These are phyloP conservation scores for Cordyceps sp. DNA, from an alignment of 2,329 filamentous ascomycete species.

Conservation along the genomic window DNA sequence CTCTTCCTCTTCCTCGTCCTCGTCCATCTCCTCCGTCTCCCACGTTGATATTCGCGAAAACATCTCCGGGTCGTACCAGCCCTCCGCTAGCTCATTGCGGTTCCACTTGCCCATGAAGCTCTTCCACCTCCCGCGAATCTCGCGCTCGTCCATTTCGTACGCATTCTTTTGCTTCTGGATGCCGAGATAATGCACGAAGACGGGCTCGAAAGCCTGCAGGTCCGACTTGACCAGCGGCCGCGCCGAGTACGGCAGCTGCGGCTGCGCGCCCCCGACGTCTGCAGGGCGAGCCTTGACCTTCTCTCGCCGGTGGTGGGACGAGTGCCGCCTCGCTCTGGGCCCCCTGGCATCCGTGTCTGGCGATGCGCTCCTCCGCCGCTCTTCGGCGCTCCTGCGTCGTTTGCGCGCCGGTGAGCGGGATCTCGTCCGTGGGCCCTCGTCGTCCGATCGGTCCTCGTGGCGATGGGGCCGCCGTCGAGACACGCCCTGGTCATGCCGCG, in stretches of 20 bases:
- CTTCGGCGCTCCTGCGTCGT: slow-evolving; percentile 1
- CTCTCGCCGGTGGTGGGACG: slow-evolving; percentile 6
- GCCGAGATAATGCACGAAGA: slow-evolving; percentile 75
- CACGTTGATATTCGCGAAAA: slow-evolving; percentile 25
- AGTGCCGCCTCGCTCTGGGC: slow-evolving; percentile 8
- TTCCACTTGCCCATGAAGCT: slow-evolving; percentile 91
- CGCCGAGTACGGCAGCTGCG: slow-evolving; percentile 46
- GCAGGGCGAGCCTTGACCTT: neutral
- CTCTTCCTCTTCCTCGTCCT: slow-evolving; percentile 3
- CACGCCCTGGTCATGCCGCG: neutral
- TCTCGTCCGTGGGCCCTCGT: neutral
- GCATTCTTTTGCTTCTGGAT: slow-evolving; percentile 68
- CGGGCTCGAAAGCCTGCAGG: slow-evolving; percentile 43
- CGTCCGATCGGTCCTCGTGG: neutral
- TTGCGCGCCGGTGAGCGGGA: slow-evolving; percentile 5
- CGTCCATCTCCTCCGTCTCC: slow-evolving; percentile 3
- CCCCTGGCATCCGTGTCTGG: slow-evolving; percentile 1
- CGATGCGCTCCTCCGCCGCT: slow-evolving; percentile 2
- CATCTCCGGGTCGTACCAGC: slow-evolving; percentile 80
- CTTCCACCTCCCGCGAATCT: slow-evolving; percentile 77
- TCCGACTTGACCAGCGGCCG: slow-evolving; percentile 53
- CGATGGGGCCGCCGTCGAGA: neutral
- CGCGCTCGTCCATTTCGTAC: slow-evolving; percentile 53
- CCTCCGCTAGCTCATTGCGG: slow-evolving; percentile 65
- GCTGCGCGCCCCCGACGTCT: neutral